Base-by-base conservation (phyloP, 768 basidiomycete species). In the Phlebiopsis gigantea region DNA sequence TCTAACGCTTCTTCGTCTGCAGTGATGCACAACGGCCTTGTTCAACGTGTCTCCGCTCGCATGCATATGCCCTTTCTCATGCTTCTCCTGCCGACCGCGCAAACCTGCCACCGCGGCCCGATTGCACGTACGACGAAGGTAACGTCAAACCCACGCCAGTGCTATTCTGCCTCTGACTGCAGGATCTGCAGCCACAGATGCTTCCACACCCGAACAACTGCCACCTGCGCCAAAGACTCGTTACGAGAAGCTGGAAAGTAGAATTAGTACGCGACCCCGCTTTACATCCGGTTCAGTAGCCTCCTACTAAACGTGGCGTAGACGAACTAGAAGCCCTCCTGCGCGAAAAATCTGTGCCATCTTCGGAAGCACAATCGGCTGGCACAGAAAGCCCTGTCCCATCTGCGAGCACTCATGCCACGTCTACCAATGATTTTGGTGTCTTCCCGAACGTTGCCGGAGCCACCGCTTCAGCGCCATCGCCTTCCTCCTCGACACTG, bases 1-100 rank as follows among this genome's bases (percentile, higher is more conserved):
- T 59, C 44, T 58, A 17, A 53, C 25, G 29, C 24, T 57, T 29
- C 47, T 44, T 49, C 42, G 19, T 17, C 2, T 28, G 12, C 46
- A 90, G 88, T 66, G 88, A 90, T 63, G 88, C 88, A 5, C 85
- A 86, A 65, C 74, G 84, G 46, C 88, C 88, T 4, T 90, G 88
- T 64, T 84, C 87, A 24, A 90, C 88, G 1, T 90, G 88, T 65
- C 75, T 83, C 57, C 81, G 88, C 28, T 90, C 87, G 24, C 87
- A 89, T 75, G 78, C 84, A 1, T 85, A 89, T 71, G 82, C 86
- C 8, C 65, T 81, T 49, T 76, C 79, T 15, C 86, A 87, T 71
- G 80, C 85, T 8, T 41, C 60, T 15, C 75, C 80, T 1, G 77
- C 83, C 24, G 84, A 83, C 41, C 58, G 53, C 12, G 72, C 75